A percentile compares a stretch with the other conserved stretches of the same genome.
phyloP scores from a whole-genome alignment of 169 alveolate species.

The Plasmodium sp. region DNA sequence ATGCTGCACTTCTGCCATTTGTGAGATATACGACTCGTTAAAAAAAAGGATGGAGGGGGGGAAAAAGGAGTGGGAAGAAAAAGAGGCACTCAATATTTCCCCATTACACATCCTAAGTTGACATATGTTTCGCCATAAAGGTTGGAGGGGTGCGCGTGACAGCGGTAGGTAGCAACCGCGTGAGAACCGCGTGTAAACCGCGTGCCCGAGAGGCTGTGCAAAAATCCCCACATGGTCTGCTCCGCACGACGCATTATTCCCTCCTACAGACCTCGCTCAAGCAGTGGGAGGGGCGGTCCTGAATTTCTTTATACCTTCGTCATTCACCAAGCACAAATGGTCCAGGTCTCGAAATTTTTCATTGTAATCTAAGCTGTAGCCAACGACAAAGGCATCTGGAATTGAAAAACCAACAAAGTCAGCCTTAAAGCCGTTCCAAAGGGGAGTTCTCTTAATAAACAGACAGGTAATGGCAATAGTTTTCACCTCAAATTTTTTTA shows the following conservation, averaged over 20 bases:
- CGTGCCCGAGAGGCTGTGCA: not conserved
- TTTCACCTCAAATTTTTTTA: conserved; percentile 77
- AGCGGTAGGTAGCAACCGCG: not conserved
- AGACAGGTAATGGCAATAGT: conserved; percentile 67
- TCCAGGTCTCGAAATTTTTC: conserved; percentile 68
- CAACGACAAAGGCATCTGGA: conserved; percentile 80
- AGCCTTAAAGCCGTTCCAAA: conserved; percentile 79
- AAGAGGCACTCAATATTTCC: not conserved
- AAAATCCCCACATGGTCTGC: not conserved
- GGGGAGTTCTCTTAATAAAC: conserved; percentile 69
- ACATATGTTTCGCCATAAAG: not conserved
- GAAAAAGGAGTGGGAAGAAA: not conserved
- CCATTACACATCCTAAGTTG: not conserved
- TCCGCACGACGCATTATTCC: not conserved
- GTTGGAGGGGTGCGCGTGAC: not conserved
- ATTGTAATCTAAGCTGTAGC: conserved; percentile 81
- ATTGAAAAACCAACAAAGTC: conserved; percentile 83
- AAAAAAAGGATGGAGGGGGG: not conserved
- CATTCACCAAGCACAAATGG: conserved; percentile 30
- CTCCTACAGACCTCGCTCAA: not conserved
- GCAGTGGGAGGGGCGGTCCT: not conserved
- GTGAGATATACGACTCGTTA: not conserved
- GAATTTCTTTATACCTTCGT: conserved; percentile 40
- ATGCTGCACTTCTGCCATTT: not conserved
- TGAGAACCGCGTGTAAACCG: not conserved